Evolutionary conservation across 805 yeast species (phyloP), one percentile per base, ranked within the genome.

Genomic region (Yamadazyma philogaea): DNA sequence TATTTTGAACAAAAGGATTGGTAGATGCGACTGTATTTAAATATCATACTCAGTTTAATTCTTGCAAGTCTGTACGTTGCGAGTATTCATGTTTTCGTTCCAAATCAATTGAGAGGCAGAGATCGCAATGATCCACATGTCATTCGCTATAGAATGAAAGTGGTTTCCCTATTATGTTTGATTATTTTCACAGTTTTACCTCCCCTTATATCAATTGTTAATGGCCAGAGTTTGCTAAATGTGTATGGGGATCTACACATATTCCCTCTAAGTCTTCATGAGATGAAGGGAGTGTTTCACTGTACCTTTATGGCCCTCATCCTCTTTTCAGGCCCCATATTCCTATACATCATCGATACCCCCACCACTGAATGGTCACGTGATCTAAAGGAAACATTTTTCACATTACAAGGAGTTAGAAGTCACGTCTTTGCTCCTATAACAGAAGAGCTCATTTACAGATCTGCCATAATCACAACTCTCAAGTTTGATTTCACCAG

Each of bases 371-470:
- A 14, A 10, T 33, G 43, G 38, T 33, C 27, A 24, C 43, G 19
- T 27, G 43, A 39, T 28, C 15, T 32, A 8, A 21, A 27, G 15
- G 45, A 50, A 1, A 56, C 50, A 18, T 51, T 65, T 17, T 11
- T 30, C 7, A 59, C 64, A 6, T 44, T 76, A 3, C 57, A 61
- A 19, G 79, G 80, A 1, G 26, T 79, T 18, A 60, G 93, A 45
- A 81, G 83, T 55, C 69, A 78, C 36, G 42, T 84, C 0, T 65
- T 83, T 30, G 96, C 89, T 0, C 96, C 96, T 3, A 36, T 82
- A 2, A 80, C 91, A 0, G 96, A 87, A 56, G 96, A 87, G 55
- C 48, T 86, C 21, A 74, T 85, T 1, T 87, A 81, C 56, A 68
- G 95, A 1, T 68, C 82, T 0, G 72, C 49, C 45, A 75, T 46